phyloP scores from a whole-genome alignment of 202 grass and related monocot genomes.

The Musa balbisiana region DNA sequence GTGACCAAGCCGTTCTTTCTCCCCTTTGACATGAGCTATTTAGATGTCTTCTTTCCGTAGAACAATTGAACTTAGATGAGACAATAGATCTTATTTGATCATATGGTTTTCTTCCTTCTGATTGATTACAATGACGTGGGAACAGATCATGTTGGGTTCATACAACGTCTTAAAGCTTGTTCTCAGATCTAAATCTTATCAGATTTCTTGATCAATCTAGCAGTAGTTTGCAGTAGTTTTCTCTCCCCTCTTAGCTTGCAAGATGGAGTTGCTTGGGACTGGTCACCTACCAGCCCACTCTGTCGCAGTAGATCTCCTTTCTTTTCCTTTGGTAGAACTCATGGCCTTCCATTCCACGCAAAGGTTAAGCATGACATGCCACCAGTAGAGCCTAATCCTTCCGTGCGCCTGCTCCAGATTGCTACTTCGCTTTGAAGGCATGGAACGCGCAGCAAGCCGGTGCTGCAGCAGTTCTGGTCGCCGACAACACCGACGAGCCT shows the following conservation, averaged over 20 bases:
- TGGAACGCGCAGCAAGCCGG: slow-evolving; percentile 78
- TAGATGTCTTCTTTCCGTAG: too few relatives aligned
- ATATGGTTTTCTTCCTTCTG: too few relatives aligned
- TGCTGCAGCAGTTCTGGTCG: slow-evolving; percentile 71
- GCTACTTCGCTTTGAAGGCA: slow-evolving; percentile 93
- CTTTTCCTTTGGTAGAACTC: too few relatives aligned
- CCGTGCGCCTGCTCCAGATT: slow-evolving; percentile 33
- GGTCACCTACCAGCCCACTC: too few relatives aligned
- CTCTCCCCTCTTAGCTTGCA: too few relatives aligned
- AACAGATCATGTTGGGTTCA: too few relatives aligned
- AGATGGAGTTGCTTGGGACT: too few relatives aligned
- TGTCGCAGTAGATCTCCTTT: too few relatives aligned
- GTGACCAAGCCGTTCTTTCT: slow-evolving; percentile 1
- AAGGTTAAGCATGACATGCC: slow-evolving; percentile 9
- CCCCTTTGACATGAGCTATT: not conserved
- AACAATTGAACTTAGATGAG: too few relatives aligned
- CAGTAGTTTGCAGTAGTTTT: too few relatives aligned
- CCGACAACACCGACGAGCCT: slow-evolving; percentile 57
- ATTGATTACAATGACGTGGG: too few relatives aligned
- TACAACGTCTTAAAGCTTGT: not conserved
- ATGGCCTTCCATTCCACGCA: slow-evolving; percentile 24
- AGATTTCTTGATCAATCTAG: not conserved
- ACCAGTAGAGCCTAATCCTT: not conserved
- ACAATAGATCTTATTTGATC: too few relatives aligned
- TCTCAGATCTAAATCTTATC: not conserved